Evolutionary conservation across 2,329 filamentous ascomycete species (phyloP).

Genomic region (Bipolaris zeicola): DNA sequence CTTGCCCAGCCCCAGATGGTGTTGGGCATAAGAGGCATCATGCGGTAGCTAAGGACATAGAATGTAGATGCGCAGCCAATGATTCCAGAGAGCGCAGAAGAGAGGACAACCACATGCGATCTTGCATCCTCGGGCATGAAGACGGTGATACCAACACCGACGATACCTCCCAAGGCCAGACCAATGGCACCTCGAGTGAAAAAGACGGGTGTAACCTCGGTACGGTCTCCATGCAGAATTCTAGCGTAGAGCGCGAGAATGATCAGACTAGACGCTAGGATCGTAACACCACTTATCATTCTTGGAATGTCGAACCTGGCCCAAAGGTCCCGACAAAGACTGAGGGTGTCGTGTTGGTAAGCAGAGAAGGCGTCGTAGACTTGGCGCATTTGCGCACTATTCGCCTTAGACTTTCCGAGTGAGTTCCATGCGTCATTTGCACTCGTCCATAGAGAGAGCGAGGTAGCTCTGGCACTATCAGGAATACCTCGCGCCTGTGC

Average conservation of each 20-base stretch:
- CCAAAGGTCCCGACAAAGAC: conserved; percentile 83
- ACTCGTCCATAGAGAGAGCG: conserved; percentile 63
- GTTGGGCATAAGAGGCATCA: conserved; percentile 66
- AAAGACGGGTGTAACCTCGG: conserved; percentile 59
- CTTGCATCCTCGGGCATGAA: conserved; percentile 47
- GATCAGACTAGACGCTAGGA: conserved; percentile 71
- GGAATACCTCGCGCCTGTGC: conserved; percentile 72
- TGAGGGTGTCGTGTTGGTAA: conserved; percentile 80
- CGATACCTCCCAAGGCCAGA: conserved; percentile 50
- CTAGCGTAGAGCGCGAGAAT: conserved; percentile 75
- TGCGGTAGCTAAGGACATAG: conserved; percentile 48
- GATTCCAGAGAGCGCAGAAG: conserved; percentile 48
- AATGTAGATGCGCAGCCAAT: conserved; percentile 51
- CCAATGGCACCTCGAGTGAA: conserved; percentile 59
- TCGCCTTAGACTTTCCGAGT: conserved; percentile 42
- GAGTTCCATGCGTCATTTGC: conserved; percentile 62
- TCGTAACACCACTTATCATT: conserved; percentile 79
- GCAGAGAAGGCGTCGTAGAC: conserved; percentile 65
- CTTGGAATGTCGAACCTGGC: conserved; percentile 86
- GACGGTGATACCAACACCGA: conserved; percentile 54
- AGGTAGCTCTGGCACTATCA: conserved; percentile 62
- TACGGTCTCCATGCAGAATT: conserved; percentile 59
- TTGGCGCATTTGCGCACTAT: conserved; percentile 48
- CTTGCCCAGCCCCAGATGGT: conserved; percentile 89
- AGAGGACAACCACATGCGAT: conserved; percentile 50